phyloP scores from a whole-genome alignment of 1,139 yeast species.

The Yamadazyma oceani region DNA sequence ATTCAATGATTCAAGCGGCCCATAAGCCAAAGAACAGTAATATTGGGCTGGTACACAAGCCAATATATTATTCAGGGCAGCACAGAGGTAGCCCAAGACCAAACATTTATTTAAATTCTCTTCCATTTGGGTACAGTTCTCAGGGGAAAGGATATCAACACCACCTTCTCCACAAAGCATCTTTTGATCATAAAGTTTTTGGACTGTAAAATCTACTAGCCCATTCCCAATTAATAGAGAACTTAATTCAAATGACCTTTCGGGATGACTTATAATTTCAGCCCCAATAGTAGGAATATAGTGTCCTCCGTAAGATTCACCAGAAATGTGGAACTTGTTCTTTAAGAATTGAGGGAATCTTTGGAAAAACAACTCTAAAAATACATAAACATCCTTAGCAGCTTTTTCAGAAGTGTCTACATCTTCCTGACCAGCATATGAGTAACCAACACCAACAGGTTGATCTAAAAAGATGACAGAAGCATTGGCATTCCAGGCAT shows the following conservation, averaged over 20 bases:
- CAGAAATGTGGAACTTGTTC: conserved; percentile 70
- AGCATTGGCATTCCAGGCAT: conserved; percentile 83
- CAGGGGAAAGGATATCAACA: conserved; percentile 55
- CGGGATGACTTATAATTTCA: conserved; percentile 62
- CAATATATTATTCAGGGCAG: conserved; percentile 41
- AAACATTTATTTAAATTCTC: conserved; percentile 58
- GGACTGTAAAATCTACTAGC: conserved; percentile 67
- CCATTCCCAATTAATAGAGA: conserved; percentile 80
- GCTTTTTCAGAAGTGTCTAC: conserved; percentile 65
- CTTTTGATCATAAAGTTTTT: conserved; percentile 63
- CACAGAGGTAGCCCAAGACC: conserved; percentile 52
- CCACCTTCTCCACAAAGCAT: conserved; percentile 83
- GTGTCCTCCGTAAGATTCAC: conserved; percentile 84
- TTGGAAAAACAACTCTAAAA: conserved; percentile 68
- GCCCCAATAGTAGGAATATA: conserved; percentile 74
- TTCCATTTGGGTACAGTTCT: conserved; percentile 55
- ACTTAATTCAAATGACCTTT: conserved; percentile 58
- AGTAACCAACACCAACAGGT: conserved; percentile 84
- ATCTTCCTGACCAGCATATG: conserved; percentile 54
- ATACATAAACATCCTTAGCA: conserved; percentile 69
- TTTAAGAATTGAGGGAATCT: conserved; percentile 58
- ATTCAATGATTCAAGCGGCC: conserved; percentile 58
- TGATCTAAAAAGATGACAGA: conserved; percentile 85
- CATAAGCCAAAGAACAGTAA: conserved; percentile 43
- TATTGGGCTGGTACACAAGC: conserved; percentile 56